These are phyloP conservation scores for Chrysopogon serrulatus DNA, from an alignment of 176 grass and related monocot species.

Conservation along the genomic window DNA sequence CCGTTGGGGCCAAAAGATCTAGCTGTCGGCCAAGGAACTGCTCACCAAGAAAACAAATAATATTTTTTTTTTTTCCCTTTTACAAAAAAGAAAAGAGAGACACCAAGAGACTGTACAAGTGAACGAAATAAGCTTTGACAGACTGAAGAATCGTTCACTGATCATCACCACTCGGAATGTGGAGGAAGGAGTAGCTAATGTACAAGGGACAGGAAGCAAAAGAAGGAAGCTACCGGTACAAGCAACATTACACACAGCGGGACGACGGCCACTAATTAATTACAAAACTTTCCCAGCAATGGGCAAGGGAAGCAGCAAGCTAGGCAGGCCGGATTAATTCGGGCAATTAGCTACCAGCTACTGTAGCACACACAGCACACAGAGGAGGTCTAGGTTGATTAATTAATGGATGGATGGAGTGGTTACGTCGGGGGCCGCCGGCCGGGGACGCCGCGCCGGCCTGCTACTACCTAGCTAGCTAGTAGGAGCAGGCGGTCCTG, in stretches of 20 bases:
- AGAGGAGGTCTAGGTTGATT: not conserved
- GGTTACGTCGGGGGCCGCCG: not conserved
- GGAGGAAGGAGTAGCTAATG: not conserved
- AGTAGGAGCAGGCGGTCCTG: conserved; percentile 68
- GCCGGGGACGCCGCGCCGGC: no score
- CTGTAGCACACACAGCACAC: not conserved
- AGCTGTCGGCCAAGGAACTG: not conserved
- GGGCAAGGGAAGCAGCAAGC: not conserved
- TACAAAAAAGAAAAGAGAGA: not conserved
- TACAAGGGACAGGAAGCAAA: no score
- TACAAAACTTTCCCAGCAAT: conserved; percentile 36
- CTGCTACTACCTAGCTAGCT: not conserved
- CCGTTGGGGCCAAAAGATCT: not conserved
- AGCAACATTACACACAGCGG: not conserved
- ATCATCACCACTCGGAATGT: not conserved
- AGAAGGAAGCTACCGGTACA: not conserved
- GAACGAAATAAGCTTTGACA: not conserved
- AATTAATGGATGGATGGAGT: conserved; percentile 20
- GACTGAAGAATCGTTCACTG: conserved; percentile 1
- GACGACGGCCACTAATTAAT: conserved; percentile 25
- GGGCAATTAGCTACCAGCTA: not conserved
- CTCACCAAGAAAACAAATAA: not conserved
- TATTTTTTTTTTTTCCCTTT: no score
- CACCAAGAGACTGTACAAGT: not conserved
- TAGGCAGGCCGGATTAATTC: not conserved